These are phyloP conservation scores for Nasturtium officinale DNA, from an alignment of 345 rosid species.

Conservation along the genomic window DNA sequence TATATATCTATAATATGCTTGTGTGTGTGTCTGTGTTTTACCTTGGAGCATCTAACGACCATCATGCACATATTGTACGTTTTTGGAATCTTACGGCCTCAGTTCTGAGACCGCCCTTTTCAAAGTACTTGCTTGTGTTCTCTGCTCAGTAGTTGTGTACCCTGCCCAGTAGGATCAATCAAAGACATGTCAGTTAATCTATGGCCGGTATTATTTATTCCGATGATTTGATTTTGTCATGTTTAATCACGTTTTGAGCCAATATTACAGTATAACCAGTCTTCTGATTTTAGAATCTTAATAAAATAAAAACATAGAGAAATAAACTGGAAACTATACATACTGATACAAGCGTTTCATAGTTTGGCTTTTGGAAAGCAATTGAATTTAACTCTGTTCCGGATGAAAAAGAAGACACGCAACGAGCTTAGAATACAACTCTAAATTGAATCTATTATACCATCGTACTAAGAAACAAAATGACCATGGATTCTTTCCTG, in stretches of 20 bases:
- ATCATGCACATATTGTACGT: constrained; percentile 18
- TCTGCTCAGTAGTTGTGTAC: background rate
- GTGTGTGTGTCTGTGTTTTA: constrained; percentile 1
- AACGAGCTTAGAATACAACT: background rate
- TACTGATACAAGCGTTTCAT: background rate
- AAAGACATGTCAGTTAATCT: background rate
- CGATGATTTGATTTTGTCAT: background rate
- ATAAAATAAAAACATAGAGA: too few species aligned
- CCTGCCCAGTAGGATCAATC: background rate
- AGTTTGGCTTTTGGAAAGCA: background rate
- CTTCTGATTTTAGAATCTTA: background rate
- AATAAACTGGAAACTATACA: too few species aligned
- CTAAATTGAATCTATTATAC: background rate
- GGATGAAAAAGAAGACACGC: background rate
- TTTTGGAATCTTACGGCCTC: constrained; percentile 30
- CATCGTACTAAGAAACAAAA: background rate
- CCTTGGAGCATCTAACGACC: constrained; percentile 13
- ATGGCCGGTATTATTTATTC: background rate
- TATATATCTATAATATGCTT: background rate
- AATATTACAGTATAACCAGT: background rate
- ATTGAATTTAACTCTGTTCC: background rate
- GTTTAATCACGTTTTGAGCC: background rate
- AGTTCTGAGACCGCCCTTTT: constrained; percentile 4
- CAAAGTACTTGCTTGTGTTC: constrained; percentile 4
- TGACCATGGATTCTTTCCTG: background rate